Evolutionary conservation across 345 rosid genomes (phyloP).

Genomic region (Brassica napus): Da-Ae NC_063451.1:43327001-43327500

Average conservation of each 20-base stretch:
- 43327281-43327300: constrained; percentile 64
- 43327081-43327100: constrained; percentile 91
- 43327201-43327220: constrained; percentile 83
- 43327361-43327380: not conserved
- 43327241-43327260: constrained; percentile 82
- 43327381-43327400: not conserved
- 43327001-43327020: constrained; percentile 53
- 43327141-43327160: constrained; percentile 73
- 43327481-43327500: not conserved
- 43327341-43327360: not conserved
- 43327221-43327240: constrained; percentile 82
- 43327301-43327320: constrained; percentile 37
- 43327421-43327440: not conserved
- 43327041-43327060: constrained; percentile 85
- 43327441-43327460: not conserved
- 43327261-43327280: constrained; percentile 86
- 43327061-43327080: constrained; percentile 74
- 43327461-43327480: not conserved
- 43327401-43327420: constrained; percentile 8
- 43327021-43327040: constrained; percentile 75
- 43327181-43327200: constrained; percentile 73
- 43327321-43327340: constrained; percentile 16
- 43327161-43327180: constrained; percentile 80
- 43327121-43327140: constrained; percentile 58
- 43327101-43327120: constrained; percentile 43